phyloP scores from a whole-genome alignment of 2,329 filamentous ascomycete genomes.

The Neopestalotiopsis sp. region DNA sequence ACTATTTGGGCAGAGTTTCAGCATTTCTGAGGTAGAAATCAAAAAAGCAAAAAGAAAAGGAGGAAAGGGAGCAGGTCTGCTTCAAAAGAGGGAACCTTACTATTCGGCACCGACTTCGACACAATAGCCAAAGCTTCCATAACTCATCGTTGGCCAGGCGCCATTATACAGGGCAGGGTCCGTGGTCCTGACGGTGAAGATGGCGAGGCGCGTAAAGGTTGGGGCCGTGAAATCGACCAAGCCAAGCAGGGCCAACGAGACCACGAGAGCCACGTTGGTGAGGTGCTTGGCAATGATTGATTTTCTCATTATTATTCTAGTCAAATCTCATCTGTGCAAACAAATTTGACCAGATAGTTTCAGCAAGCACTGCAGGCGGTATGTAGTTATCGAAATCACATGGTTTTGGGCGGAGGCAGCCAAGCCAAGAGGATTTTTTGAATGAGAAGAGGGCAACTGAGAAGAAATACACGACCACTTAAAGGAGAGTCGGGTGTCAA shows the following conservation, averaged over 20 bases:
- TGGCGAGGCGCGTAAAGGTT: background rate
- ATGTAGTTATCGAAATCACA: background rate
- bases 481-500: too few species aligned
- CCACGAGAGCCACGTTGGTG: background rate
- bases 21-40: background rate
- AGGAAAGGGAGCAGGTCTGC: background rate
- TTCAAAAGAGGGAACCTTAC: background rate
- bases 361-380: too few species aligned
- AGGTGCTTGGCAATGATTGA: background rate
- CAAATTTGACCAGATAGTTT: too few species aligned
- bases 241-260: background rate
- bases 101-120: background rate
- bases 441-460: too few species aligned
- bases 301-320: background rate
- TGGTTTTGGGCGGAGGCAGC: too few species aligned
- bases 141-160: background rate
- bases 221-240: conserved; percentile 1
- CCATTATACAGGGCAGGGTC: conserved; percentile 3
- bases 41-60: background rate
- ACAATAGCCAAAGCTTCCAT: conserved; percentile 6
- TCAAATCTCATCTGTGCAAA: background rate
- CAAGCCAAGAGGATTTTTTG: too few species aligned
- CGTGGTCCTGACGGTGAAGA: conserved; percentile 8
- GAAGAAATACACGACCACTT: too few species aligned
- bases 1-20: background rate